Percentiles rank a stretch among this genome's conserved stretches.
Evolutionary conservation across 345 rosid genomes (phyloP).

Genomic region (Geranium brycei): DNA sequence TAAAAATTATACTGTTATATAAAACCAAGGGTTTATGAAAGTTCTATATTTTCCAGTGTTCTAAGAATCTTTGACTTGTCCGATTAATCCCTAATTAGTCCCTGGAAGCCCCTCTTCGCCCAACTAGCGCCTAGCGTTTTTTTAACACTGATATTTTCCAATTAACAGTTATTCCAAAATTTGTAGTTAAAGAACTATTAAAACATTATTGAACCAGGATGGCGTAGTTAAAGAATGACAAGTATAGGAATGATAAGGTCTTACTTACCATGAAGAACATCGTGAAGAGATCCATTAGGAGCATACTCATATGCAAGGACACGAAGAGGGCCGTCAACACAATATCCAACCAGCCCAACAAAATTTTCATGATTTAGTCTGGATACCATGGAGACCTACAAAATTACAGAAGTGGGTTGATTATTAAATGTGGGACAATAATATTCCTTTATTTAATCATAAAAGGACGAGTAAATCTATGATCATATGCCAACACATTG

Average conservation of each 20-base stretch:
- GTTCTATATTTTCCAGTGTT: too few relatives aligned
- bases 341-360: slow-evolving; percentile 9
- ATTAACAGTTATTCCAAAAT: background rate
- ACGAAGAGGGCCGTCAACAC: slow-evolving; percentile 6
- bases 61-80: too few relatives aligned
- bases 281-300: slow-evolving; percentile 9
- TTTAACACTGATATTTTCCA: too few relatives aligned
- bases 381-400: slow-evolving; percentile 9
- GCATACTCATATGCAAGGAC: slow-evolving; percentile 12
- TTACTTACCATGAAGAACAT: slow-evolving; percentile 8
- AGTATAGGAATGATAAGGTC: background rate
- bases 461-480: too few relatives aligned
- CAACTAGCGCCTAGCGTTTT: too few relatives aligned
- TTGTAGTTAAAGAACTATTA: background rate
- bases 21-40: too few relatives aligned
- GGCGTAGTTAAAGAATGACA: background rate
- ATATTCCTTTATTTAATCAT: background rate
- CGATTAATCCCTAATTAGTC: too few relatives aligned
- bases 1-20: too few relatives aligned
- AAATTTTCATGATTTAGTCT: slow-evolving; percentile 10
- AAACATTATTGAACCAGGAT: background rate
- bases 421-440: background rate
- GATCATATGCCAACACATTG: background rate
- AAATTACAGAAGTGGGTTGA: background rate
- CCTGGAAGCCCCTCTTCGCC: too few relatives aligned